Base-by-base conservation (phyloP, 768 basidiomycete genomes). In the Steccherinum ochraceum region DNA sequence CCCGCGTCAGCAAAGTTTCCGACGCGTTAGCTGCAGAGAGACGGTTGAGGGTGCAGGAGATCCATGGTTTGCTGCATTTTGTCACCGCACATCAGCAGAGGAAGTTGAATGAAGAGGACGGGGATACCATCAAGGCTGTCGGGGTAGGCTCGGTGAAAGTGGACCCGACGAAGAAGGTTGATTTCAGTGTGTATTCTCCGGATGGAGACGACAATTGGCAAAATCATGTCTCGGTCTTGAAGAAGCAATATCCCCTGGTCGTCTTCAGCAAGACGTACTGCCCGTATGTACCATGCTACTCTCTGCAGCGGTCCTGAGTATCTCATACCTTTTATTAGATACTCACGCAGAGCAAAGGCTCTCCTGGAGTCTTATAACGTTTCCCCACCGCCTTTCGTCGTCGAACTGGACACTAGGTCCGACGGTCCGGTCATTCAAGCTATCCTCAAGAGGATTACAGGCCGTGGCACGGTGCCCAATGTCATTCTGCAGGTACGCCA, bases 231-330 rank as follows among this genome's bases (percentile, higher is more conserved):
- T 61, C 60, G 40, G 59, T 58, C 19, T 57, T 89, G 44, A 69
- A 76, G 30, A 60, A 71, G 16, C 64, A 77, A 25, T 72, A 78
- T 57, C 89, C 89, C 2, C 66, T 92, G 5, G 71, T 91, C 42
- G 80, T 92, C 12, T 90, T 92, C 59, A 90, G 88, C 73, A 92
- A 92, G 74, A 78, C 85, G 20, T 86, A 82, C 60, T 91, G 89
- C 77, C 80, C 78, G 86, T 89, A 62, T 57, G 82, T 76, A 19
- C 39, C 7, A 18, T 39, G n/a, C n/a, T 12, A 25, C 3, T 48
- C n/a, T 35, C 30, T 7, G 16, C 30, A 35, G 7, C 30, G 7
- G 7, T 35, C 26, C 12, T 42, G 35, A 26, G 16, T 45, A 3
- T 4, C 24, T 5, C 27, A n/a, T 20, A 24, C 4, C 24, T 4